phyloP scores from a whole-genome alignment of 768 basidiomycete genomes.

The Russula abietina region DNA sequence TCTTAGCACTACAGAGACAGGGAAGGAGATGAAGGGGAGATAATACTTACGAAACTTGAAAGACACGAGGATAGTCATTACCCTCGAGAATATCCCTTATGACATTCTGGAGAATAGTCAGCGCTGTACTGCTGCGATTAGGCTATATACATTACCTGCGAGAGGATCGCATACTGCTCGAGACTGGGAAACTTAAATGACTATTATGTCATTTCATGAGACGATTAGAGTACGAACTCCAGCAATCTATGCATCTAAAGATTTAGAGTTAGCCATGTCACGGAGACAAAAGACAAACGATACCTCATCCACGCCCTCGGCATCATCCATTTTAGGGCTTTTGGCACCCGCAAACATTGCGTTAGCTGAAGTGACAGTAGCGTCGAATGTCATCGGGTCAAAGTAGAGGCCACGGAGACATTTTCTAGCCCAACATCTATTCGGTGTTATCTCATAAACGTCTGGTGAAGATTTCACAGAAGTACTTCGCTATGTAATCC shows the following conservation, averaged over 20 bases:
- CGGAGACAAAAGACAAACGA: background rate
- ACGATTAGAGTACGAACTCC: constrained; percentile 7
- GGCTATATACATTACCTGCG: constrained; percentile 4
- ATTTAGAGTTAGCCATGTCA: background rate
- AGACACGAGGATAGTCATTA: constrained; percentile 13
- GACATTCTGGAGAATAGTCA: constrained; percentile 1
- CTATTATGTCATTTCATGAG: background rate
- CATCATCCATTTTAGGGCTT: background rate
- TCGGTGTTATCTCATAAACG: background rate
- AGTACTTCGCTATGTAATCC: constrained; percentile 7
- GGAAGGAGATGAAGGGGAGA: background rate
- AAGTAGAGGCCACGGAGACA: background rate
- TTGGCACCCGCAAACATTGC: background rate
- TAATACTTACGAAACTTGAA: too few relatives aligned
- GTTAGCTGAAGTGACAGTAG: background rate
- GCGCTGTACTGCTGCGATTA: background rate
- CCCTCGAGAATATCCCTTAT: constrained; percentile 20
- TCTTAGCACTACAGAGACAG: background rate
- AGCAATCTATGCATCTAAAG: constrained; percentile 11
- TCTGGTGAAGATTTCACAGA: background rate
- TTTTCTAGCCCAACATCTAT: constrained; percentile 14
- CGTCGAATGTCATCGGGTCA: constrained; percentile 6
- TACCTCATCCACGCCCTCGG: constrained; percentile 17
- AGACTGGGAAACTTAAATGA: constrained; percentile 3
- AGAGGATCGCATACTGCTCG: constrained; percentile 17